Percentiles rank a stretch among this genome's conserved stretches.
Evolutionary conservation across 1,284 basidiomycete species (phyloP).

Genomic region (Gomphus sp.): DNA sequence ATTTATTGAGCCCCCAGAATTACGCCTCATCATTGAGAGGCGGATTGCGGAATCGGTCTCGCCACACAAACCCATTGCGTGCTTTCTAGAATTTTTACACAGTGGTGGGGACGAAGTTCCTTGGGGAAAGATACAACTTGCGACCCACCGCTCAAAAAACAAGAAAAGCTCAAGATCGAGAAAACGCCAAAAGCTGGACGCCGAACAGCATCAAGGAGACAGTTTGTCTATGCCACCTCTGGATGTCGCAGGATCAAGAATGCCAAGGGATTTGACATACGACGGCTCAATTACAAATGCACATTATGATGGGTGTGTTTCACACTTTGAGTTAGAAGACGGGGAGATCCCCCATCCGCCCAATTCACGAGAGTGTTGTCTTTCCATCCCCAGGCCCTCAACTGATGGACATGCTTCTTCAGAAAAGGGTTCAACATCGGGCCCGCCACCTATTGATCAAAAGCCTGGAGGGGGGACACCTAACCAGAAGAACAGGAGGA

Average conservation of each 20-base stretch:
- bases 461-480: too few species aligned
- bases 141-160: too few species aligned
- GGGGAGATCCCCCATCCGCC: neutral
- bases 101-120: neutral
- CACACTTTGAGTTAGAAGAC: neutral
- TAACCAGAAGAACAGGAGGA: neutral
- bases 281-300: neutral
- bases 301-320: neutral
- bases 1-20: neutral
- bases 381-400: neutral
- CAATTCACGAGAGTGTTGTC: neutral
- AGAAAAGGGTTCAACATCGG: neutral
- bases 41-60: neutral
- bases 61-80: neutral
- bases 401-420: neutral
- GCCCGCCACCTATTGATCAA: neutral
- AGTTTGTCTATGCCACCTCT: neutral
- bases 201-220: too few species aligned
- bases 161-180: too few species aligned
- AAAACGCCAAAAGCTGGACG: neutral
- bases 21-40: neutral
- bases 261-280: neutral
- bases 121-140: neutral
- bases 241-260: neutral
- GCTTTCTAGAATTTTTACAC: constrained; percentile 4